Conservation (phyloP, 2,329 filamentous ascomycete genomes). For the Biscogniauxia mediterranea region DNA sequence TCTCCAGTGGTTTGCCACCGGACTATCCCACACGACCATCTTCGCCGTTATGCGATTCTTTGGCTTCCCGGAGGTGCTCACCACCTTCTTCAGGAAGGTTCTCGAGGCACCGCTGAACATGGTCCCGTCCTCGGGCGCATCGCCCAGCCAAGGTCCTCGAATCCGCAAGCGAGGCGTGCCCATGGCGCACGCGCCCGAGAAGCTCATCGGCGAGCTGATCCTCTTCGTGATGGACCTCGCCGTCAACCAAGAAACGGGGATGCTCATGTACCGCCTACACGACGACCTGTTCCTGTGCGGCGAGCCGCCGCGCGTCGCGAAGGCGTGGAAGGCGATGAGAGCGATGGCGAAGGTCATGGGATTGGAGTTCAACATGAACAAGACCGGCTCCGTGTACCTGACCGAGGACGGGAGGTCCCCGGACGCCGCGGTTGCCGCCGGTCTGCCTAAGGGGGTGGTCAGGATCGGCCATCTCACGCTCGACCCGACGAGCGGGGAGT, state of each 20-base stretch:
- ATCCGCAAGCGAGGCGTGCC: conserved; percentile 44
- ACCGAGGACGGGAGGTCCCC: conserved; percentile 17
- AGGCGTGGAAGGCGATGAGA: conserved; percentile 44
- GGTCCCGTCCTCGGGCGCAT: conserved; percentile 32
- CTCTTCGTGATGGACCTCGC: conserved; percentile 47
- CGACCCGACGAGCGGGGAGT: conserved; percentile 44
- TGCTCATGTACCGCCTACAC: conserved; percentile 45
- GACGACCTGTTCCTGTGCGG: conserved; percentile 50
- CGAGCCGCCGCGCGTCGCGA: conserved; percentile 37
- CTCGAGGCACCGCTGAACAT: conserved; percentile 45
- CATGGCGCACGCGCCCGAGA: conserved; percentile 44
- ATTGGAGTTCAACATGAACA: conserved; percentile 40
- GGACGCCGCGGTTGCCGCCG: conserved; percentile 19
- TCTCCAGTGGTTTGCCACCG: conserved; percentile 42
- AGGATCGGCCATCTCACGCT: conserved; percentile 56
- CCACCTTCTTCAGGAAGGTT: conserved; percentile 44
- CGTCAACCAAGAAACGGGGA: conserved; percentile 42
- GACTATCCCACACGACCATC: conserved; percentile 44
- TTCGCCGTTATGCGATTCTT: conserved; percentile 43
- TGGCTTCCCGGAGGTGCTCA: conserved; percentile 42
- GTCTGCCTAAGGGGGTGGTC: conserved; percentile 51
- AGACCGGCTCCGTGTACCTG: conserved; percentile 41
- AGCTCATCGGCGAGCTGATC: conserved; percentile 46
- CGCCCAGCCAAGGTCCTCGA: conserved; percentile 32
- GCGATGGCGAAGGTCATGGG: conserved; percentile 42